Evolutionary conservation across 1,284 basidiomycete genomes (phyloP), one percentile per base, ranked within the genome.

Genomic region (Trametes hirsuta): DNA sequence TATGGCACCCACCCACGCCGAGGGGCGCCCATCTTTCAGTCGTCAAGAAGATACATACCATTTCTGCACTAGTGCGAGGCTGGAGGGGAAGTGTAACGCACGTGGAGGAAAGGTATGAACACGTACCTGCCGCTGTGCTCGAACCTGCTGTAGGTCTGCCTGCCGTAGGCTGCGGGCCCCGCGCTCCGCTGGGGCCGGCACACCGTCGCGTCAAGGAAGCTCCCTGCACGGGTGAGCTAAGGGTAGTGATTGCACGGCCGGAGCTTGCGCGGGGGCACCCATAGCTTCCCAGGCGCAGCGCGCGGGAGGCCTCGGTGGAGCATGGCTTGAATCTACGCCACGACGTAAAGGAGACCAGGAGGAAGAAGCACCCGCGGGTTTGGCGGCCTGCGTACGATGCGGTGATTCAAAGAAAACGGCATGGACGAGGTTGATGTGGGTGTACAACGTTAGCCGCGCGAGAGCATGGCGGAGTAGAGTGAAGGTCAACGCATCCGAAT

Each of bases 171-270:
- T 63, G 61, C 64, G 64, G 64, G 25, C 61, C 61, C 36, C 56
- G 64, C 64, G 61, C 61, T 65, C 64, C 64, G 64, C 59, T 65
- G 64, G 59, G 53, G 50, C 64, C 64, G 64, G 64, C 56, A 54
- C 50, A 48, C 53, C 21, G 50, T 45, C 52, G 50, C 52, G 58
- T 60, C 64, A 62, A 54, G 41, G 58, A 60, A 65, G 58, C 41
- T 47, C 48, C 58, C 55, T 22, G 35, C 40, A 35, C 41, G 47
- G 57, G 54, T 47, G 37, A 48, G 63, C 54, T 47, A 53, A 55
- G 54, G 30, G 30, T 8, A 30, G 30, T 30, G 30, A 30, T 30
- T 41, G 34, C 45, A 54, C 60, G 63, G 63, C 58, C 59, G 63
- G 63, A 65, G 40, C 63, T 62, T 60, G 57, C 30, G 51, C 48